Conservation (phyloP, 257 asterid species). For the Ligustrum vulgare region DNA sequence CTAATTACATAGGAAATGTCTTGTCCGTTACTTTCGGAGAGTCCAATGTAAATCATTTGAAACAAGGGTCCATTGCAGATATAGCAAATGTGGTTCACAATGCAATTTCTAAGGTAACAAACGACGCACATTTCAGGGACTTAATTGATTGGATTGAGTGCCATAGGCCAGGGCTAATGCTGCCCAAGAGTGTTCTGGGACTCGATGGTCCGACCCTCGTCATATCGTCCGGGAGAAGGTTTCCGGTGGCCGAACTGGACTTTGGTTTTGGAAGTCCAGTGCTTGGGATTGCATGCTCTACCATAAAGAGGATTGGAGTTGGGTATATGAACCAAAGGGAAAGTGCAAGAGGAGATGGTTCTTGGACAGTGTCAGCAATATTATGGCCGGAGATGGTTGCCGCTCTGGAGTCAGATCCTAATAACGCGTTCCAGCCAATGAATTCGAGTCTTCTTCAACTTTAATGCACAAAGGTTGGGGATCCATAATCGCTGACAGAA, state of each 20-base stretch:
- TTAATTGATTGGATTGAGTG: constrained; percentile 67
- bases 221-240: constrained; percentile 53
- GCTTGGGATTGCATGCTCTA: constrained; percentile 51
- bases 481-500: no score
- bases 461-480: no score
- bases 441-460: constrained; percentile 32
- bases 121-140: constrained; percentile 50
- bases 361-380: constrained; percentile 59
- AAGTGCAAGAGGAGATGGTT: constrained; percentile 44
- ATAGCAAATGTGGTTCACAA: constrained; percentile 35
- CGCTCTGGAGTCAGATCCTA: constrained; percentile 54
- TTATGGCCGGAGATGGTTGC: constrained; percentile 61
- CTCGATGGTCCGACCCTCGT: constrained; percentile 46
- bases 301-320: constrained; percentile 56
- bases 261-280: constrained; percentile 64
- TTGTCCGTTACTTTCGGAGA: constrained; percentile 49
- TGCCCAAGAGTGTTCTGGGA: constrained; percentile 49
- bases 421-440: constrained; percentile 46
- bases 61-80: constrained; percentile 34
- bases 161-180: constrained; percentile 58
- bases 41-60: constrained; percentile 21
- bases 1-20: constrained; percentile 53
- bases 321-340: constrained; percentile 63
- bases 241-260: constrained; percentile 58
- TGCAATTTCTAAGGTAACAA: constrained; percentile 35